These are phyloP conservation scores for Lichtheimia corymbifera DNA, from an alignment of 371 early-diverging fungal species.

Conservation along the genomic window DNA sequence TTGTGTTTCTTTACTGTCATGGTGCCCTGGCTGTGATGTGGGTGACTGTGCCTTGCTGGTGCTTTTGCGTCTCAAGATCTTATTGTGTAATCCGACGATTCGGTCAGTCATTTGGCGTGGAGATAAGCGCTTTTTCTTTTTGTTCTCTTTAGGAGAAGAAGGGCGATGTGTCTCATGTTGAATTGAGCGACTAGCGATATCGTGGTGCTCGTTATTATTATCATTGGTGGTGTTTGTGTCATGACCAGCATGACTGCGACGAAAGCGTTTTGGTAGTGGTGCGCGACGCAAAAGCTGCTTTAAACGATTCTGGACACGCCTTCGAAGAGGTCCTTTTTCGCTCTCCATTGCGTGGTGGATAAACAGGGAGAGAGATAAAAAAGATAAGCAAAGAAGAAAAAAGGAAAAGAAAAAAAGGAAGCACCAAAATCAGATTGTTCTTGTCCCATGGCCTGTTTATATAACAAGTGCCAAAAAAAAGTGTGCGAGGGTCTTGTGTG, in stretches of 20 bases:
- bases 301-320: no score
- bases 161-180: not conserved
- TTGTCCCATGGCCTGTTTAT: no score
- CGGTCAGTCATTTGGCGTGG: not conserved
- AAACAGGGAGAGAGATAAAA: not conserved
- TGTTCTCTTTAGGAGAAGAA: not conserved
- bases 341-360: not conserved
- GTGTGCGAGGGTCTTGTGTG: not conserved
- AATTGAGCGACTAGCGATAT: not conserved
- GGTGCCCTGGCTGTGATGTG: no score
- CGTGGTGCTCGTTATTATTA: no score
- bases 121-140: not conserved
- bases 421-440: not conserved
- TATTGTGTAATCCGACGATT: slow-evolving; percentile 7
- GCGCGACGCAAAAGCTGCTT: no score
- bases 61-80: not conserved
- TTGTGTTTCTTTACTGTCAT: no score
- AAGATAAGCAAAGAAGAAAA: not conserved
- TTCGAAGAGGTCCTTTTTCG: not conserved
- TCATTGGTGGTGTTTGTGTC: no score
- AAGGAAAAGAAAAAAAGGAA: slow-evolving; percentile 1
- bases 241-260: no score
- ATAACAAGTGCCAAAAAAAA: no score
- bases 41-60: no score
- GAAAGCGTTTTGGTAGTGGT: no score